Evolutionary conservation across 1,139 yeast species (phyloP), one percentile per base, ranked within the genome.

Genomic region (Geotrichum citri-aurantii): DNA sequence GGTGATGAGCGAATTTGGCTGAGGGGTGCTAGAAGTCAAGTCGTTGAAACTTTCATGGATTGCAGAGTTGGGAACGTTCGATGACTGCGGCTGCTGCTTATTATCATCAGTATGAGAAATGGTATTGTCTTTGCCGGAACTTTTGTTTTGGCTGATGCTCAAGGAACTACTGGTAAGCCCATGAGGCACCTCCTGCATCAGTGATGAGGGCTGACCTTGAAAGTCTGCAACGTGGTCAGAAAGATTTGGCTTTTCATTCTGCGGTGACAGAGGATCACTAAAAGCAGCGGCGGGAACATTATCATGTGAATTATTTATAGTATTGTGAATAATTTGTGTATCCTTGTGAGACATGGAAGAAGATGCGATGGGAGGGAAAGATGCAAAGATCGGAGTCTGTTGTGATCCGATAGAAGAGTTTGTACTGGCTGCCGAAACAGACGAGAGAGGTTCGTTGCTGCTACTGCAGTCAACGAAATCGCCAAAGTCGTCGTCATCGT

Each of bases 401-500:
- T 47, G 48, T 1, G 40, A 27, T 17, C 19, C 44, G 10, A 17
- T 37, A 8, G 44, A n/a, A n/a, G 19, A 5, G 44, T 27, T 21
- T 48, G 48, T 26, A 40, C 7, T 12, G 5, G 5, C 50, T 12
- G 7, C 8, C n/a, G 54, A 37, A 14, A 3, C 46, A 7, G 49
- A 14, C 21, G 23, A 21, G 2, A 27, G 49, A 7, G 50, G n/a
- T 21, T 8, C 44, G 47, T 50, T 47, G 19, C 33, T 47, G n/a
- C 52, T 24, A 4, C 46, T 33, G 42, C 49, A 33, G 33, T 53
- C 60, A 4, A 64, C 66, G 42, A 65, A 65, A 47, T 65, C 68
- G 12, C 68, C 68, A 59, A 65, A 65, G 17, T 62, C 68, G 46
- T 63, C 68, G 33, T 63, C 64, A 19, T 63, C 64, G 48, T 51